Base-by-base conservation (phyloP, 2,329 filamentous ascomycete genomes). In the Thelonectria blattea region DNA sequence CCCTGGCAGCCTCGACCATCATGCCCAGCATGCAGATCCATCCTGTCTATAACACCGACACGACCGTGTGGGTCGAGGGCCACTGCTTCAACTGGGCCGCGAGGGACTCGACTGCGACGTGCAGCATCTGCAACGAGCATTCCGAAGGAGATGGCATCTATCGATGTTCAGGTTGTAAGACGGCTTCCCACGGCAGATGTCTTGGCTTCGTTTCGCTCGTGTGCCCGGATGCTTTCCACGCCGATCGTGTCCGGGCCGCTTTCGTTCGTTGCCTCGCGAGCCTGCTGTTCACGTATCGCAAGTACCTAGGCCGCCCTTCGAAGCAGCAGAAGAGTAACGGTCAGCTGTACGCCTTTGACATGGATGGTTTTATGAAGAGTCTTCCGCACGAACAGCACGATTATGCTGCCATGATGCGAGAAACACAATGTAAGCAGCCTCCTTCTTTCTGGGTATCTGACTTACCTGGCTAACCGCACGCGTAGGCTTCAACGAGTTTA, bases 21-120 rank as follows among this genome's bases (percentile, higher is more conserved):
- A 93, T 95, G 91, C 91, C 92, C 37, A 91, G 88, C 68, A 90
- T 93, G 84, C 84, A 92, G 61, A 85, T 93, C 63, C 91, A 93
- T 70, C 90, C 90, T 1, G 91, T 94, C 8, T 82, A 82, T 48
- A 92, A 94, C 71, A 92, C 91, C 0, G 90, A 93, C 49, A 91
- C 88, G 1, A 91, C 85, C 0, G 87, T 92, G 49, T 95, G 91
- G 91, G 89, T 92, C 1, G 91, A 95, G 74, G 91, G 91, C 0
- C 91, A 95, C 77, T 93, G 90, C 75, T 85, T 95, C 77, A 85
- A 88, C 61, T 90, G 86, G 81, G 81, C 82, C 54, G 71, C 80
- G 1, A 79, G 82, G 15, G 90, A 93, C 67, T 78, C 78, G 14
- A 80, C 81, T 41, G 85, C 85, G 0, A 80, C 81, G 6, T 95